Base-by-base conservation (phyloP, 2,329 filamentous ascomycete genomes). In the Cladobotryum protrusum region DNA sequence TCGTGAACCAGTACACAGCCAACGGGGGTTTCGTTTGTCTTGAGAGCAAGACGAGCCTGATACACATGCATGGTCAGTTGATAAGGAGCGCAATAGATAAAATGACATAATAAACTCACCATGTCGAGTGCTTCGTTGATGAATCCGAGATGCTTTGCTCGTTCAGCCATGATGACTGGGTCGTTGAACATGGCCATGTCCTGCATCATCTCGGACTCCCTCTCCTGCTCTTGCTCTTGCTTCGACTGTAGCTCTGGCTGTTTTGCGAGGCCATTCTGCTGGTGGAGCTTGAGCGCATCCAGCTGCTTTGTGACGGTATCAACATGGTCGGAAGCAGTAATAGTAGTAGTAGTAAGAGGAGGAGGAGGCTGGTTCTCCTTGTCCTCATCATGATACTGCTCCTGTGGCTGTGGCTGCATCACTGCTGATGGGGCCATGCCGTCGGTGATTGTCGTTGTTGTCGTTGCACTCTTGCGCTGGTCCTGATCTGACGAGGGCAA, bases 1-100 rank as follows among this genome's bases (percentile, higher is more conserved):
- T 88, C 71, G 64, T 90, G 80, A 18, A 97, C 91, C 47, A 99
- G 83, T 32, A 99, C 90, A 68, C 93, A 99, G 44, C 93, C 95
- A 17, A 99, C 93, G 1, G 93, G 93, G 1, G 95, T 97, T 72
- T 99, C 93, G 59, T 95, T 91, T 54, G 82, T 87, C 58, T 75
- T 74, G 44, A 99, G 81, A 18, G 95, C 93, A 57, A 89, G 80
- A 61, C 92, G 85, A 52, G 90, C 93, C 89, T 95, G 49, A 6
- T 24, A 24, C n/a, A 12, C 11, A 7, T 12, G 45, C 12, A 7
- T 12, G 45, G 56, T 64, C 59, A 66, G 61, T 18, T 15, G 13
- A 40, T 18, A 15, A 19, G 5, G 37, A 40, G 17, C 32, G 50
- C 4, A 48, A 8, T 46, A 45, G 19, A 34, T 11, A 6, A 20